A percentile compares a stretch with the other conserved stretches of the same genome.
Evolutionary conservation across 1,284 basidiomycete species (phyloP).

Genomic region (Boletus semigastroideus): DNA sequence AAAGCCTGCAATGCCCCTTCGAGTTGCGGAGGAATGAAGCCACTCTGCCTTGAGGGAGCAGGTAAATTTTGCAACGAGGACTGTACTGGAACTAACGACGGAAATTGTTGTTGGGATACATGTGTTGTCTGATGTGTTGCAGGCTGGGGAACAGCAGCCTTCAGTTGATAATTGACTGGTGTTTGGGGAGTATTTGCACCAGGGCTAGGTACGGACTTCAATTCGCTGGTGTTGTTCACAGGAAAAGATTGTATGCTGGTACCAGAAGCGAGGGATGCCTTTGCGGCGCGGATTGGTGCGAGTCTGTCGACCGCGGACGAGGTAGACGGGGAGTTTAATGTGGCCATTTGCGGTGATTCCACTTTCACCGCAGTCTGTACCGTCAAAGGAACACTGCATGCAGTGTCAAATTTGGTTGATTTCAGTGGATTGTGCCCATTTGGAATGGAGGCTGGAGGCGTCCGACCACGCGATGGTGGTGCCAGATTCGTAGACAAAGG

Average conservation of each 20-base stretch:
- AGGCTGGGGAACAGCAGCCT: neutral
- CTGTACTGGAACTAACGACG: neutral
- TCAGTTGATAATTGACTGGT: conserved; percentile 2
- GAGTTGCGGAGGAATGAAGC: conserved; percentile 4
- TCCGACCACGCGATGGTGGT: neutral
- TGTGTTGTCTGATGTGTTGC: neutral
- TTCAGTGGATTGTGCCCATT: neutral
- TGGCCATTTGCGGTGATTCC: conserved; percentile 19
- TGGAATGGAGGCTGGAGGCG: neutral
- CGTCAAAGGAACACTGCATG: neutral
- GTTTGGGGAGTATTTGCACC: neutral
- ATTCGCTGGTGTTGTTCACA: conserved; percentile 2
- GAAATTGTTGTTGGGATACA: conserved; percentile 1
- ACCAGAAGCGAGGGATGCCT: conserved; percentile 23
- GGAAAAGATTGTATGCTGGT: conserved; percentile 6
- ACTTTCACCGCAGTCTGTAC: conserved; percentile 18
- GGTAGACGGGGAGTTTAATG: conserved; percentile 12
- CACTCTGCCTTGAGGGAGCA: conserved; percentile 5
- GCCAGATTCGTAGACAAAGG: neutral
- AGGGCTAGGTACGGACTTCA: neutral
- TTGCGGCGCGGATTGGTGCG: conserved; percentile 34
- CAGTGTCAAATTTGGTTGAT: neutral
- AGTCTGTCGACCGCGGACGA: conserved; percentile 24
- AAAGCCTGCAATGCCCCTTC: conserved; percentile 17
- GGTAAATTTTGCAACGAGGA: neutral